Conservation (phyloP, 805 yeast genomes). For the Lipomyces oligophaga region DNA sequence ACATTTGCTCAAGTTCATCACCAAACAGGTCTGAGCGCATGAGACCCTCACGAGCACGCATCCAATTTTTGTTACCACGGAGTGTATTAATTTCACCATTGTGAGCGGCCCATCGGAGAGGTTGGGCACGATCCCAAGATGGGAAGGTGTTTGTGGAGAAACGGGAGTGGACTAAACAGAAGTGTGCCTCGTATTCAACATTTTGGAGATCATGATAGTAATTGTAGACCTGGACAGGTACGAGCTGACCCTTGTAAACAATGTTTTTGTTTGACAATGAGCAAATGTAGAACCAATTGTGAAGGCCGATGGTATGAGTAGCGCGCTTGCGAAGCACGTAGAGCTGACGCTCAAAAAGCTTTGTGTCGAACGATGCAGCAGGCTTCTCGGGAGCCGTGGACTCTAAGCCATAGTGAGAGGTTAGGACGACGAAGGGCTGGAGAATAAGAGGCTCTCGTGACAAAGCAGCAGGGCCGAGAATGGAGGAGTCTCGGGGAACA, state of each 20-base stretch:
- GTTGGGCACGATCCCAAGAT: constrained; percentile 99
- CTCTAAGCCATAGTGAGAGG: constrained; percentile 46
- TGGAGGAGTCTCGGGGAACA: constrained; percentile 92
- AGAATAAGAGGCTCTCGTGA: constrained; percentile 87
- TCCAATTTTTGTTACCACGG: constrained; percentile 98
- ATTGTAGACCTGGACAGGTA: constrained; percentile 92
- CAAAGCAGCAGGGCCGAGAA: constrained; percentile 89
- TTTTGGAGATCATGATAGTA: constrained; percentile 90
- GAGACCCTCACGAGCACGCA: constrained; percentile 97
- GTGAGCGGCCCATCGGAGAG: constrained; percentile 94
- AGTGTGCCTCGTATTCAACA: constrained; percentile 89
- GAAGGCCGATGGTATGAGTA: constrained; percentile 84
- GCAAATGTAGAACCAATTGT: constrained; percentile 97
- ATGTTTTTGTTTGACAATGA: constrained; percentile 84
- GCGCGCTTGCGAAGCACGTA: constrained; percentile 85
- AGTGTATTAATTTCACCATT: constrained; percentile 97
- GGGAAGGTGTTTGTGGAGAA: constrained; percentile 98
- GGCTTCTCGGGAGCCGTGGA: constrained; percentile 49
- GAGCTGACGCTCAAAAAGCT: constrained; percentile 74
- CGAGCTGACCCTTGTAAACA: constrained; percentile 96
- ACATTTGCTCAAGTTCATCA: constrained; percentile 83
- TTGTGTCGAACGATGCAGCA: constrained; percentile 49
- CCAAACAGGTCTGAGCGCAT: constrained; percentile 85
- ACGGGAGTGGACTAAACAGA: constrained; percentile 94
- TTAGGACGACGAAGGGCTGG: constrained; percentile 87